Percentiles rank a stretch among this genome's conserved stretches.
Evolutionary conservation across 2,329 filamentous ascomycete species (phyloP).

Genomic region (Fusarium pilosicola): DNA sequence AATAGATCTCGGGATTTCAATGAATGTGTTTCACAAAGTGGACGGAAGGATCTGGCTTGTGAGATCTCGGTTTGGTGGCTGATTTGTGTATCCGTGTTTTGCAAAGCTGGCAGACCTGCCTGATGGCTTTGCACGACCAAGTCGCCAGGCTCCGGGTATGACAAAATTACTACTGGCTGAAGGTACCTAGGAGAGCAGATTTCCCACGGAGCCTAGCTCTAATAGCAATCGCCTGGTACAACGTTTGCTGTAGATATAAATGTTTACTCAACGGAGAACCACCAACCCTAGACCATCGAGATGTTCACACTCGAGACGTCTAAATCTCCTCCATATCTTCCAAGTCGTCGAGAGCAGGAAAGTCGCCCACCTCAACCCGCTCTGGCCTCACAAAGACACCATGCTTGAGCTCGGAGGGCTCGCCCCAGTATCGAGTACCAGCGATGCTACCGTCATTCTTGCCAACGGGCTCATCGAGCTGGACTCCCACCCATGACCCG

Average conservation of each 20-base stretch:
- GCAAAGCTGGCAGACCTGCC: not conserved
- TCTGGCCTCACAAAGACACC: slow-evolving; percentile 84
- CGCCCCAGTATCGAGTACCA: slow-evolving; percentile 74
- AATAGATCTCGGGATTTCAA: not conserved
- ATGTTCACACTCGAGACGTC: not conserved
- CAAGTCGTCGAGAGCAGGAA: slow-evolving; percentile 74
- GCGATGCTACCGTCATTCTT: slow-evolving; percentile 84
- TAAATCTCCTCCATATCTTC: slow-evolving; percentile 82
- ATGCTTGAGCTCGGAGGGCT: slow-evolving; percentile 71
- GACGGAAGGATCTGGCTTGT: not conserved
- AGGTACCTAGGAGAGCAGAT: not conserved
- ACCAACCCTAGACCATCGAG: not conserved
- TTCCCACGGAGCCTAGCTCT: not conserved
- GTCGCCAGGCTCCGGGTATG: no score
- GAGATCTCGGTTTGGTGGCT: not conserved
- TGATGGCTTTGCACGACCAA: not conserved
- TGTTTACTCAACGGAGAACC: not conserved
- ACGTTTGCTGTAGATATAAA: not conserved
- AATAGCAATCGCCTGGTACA: not conserved
- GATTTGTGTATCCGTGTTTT: not conserved
- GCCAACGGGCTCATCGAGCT: slow-evolving; percentile 81
- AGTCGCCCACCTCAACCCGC: slow-evolving; percentile 80
- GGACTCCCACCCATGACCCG: slow-evolving; percentile 78
- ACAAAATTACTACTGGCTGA: not conserved
- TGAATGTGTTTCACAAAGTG: slow-evolving; percentile 5